Base-by-base conservation (phyloP, 805 yeast genomes). In the Vanderwaltozyma polyspora region DNA sequence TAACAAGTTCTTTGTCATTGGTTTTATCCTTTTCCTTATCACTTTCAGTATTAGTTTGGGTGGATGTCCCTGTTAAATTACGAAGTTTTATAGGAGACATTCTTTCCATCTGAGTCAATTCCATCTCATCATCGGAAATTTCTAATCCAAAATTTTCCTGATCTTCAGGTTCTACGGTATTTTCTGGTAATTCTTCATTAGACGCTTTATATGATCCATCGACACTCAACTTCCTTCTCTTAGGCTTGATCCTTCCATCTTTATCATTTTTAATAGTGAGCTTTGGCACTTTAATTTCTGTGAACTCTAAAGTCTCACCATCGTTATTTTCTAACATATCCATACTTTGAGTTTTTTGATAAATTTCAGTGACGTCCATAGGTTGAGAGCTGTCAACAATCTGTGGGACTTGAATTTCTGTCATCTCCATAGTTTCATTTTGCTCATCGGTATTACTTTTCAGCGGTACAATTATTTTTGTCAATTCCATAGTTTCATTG, bases 341-440 rank as follows among this genome's bases (percentile, higher is more conserved):
- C 7, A 17, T 12, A 15, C 14, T 14, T 6, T 5, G 16, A 15
- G 12, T 15, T 4, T 19, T 19, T 9, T 12, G 17, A 8, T 25
- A 35, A 10, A 43, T 25, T 19, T 38, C 34, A 3, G 50, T 43
- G n/a, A 46, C 22, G 17, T 44, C 48, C 43, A 44, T 37, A n/a
- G 33, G 34, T 22, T 35, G 31, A 16, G 26, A n/a, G 15, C 18
- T 11, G 12, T 14, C 12, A 23, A 11, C 14, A 6, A 16, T 21
- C n/a, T 19, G 31, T 18, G 13, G 35, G n/a, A 19, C 23, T 5
- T 9, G 14, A 6, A 34, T 22, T 10, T 25, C 38, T 6, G 44
- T 42, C 25, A 42, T 34, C 10, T 42, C 48, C 48, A 42, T 43
- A 3, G 41, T 25, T 25, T 29, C 33, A 18, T 25, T 30, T n/a